Base-by-base conservation (phyloP, 2,329 filamentous ascomycete species). In the Emericellopsis cladophorae region DNA sequence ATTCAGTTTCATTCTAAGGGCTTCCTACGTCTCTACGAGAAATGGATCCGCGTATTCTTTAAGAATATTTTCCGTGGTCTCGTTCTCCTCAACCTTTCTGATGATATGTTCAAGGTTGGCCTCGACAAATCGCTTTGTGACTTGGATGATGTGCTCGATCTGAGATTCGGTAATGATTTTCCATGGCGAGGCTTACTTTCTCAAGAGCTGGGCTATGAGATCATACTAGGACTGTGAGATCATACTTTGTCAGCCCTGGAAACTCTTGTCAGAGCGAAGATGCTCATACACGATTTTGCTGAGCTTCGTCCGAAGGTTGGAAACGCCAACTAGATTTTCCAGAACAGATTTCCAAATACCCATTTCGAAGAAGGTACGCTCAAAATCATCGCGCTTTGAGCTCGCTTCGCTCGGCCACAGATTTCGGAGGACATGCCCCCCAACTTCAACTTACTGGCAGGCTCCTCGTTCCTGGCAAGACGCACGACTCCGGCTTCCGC, bases 171-270 rank as follows among this genome's bases (percentile, higher is more conserved):
- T 54, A 22, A 70, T 63, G 0, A 7, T 22, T 8, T 54, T 49
- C 67, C 66, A 70, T 0, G 60, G 62, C 5, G 44, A 36, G 0
- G 60, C 49, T 26, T 67, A 60, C 7, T 52, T 49, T 21, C 56
- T 55, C 46, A 70, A 69, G 2, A 69, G 46, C 29, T 60, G 51
- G 4, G 63, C 49, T 0, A 52, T 58, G 4, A 68, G 50, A 0
- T 58, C 52, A 12, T 51, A 50, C 32, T 62, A 69, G 68, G 41
- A 68, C 68, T 0, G 46, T 53, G 41, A 59, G 54, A 7, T 44
- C 50, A 35, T 61, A 61, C 36, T 10, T 39, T 35, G 4, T 40
- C 29, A 4, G 44, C 43, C 6, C 37, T 23, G 14, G 45, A 43
- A 16, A 47, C 21, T 5, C 37, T 38, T 10, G 11, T 36, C 9